A percentile compares a stretch with the other conserved stretches of the same genome.
phyloP scores from a whole-genome alignment of 2,329 filamentous ascomycete genomes.

The Aspergillus carbonarius region DNA sequence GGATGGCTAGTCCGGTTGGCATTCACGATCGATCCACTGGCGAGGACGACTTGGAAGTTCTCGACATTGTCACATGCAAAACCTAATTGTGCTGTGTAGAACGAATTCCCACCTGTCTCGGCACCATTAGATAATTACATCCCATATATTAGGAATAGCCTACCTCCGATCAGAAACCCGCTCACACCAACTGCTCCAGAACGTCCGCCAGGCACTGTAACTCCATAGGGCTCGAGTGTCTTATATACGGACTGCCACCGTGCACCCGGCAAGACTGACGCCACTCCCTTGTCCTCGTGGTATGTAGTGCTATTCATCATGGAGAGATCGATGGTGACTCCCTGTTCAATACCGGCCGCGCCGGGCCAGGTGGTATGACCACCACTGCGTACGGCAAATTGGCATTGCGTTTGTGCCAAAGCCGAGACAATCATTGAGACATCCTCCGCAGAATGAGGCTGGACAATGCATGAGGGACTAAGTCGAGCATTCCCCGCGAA shows the following conservation, averaged over 20 bases:
- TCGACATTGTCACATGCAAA: constrained; percentile 53
- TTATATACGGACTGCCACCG: constrained; percentile 23
- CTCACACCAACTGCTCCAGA: constrained; percentile 23
- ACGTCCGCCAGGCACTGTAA: constrained; percentile 23
- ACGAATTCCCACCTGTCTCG: constrained; percentile 44
- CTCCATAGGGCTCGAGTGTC: constrained; percentile 12
- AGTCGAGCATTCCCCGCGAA: constrained; percentile 26
- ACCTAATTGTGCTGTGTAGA: constrained; percentile 48
- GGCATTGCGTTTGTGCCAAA: constrained; percentile 13
- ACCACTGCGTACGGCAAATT: constrained; percentile 42
- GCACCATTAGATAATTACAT: neutral
- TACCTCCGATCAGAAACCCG: constrained; percentile 24
- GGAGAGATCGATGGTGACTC: constrained; percentile 45
- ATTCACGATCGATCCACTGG: constrained; percentile 50
- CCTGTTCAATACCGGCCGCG: constrained; percentile 42
- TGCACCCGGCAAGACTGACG: constrained; percentile 18
- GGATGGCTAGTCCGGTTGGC: constrained; percentile 44
- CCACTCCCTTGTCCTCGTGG: constrained; percentile 11
- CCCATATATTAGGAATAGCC: neutral
- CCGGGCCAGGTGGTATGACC: constrained; percentile 45
- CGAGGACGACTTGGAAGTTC: constrained; percentile 55
- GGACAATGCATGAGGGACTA: constrained; percentile 25
- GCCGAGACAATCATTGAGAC: constrained; percentile 24
- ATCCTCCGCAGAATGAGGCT: constrained; percentile 23
- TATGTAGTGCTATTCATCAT: constrained; percentile 22